Percentiles rank a stretch among this genome's conserved stretches.
Evolutionary conservation across 148 eudicot species (phyloP).

Genomic region (Chenopodium berlandieri): DNA sequence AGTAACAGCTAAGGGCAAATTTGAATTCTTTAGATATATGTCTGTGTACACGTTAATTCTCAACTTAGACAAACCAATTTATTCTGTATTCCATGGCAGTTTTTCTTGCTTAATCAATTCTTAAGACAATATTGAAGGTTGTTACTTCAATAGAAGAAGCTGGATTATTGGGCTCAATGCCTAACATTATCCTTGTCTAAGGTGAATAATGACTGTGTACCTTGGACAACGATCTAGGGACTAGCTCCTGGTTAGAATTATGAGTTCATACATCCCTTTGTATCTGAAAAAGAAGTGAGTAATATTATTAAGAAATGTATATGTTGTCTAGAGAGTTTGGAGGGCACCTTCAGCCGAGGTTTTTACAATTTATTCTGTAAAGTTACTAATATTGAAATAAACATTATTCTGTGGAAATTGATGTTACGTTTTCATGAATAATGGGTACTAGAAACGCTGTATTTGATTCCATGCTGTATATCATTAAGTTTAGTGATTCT

Average conservation of each 20-base stretch:
- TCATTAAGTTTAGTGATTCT: too few species aligned
- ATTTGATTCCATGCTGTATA: neutral
- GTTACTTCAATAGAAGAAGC: neutral
- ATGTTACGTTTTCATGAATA: neutral
- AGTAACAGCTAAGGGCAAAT: neutral
- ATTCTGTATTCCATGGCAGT: neutral
- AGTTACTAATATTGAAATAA: neutral
- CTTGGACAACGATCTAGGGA: neutral
- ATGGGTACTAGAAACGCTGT: neutral
- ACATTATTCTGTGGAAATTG: neutral
- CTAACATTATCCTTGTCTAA: neutral
- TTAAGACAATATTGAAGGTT: neutral
- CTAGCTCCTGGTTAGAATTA: neutral
- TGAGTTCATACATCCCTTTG: neutral
- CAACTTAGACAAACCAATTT: neutral
- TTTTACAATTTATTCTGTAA: neutral
- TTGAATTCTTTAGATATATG: neutral
- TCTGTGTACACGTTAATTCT: neutral
- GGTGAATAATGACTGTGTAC: neutral
- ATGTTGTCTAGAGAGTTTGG: too few species aligned
- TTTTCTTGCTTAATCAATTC: neutral
- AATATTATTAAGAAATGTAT: neutral
- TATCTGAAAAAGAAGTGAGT: neutral
- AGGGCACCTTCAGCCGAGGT: neutral
- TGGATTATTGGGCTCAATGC: neutral